A percentile compares a stretch with the other conserved stretches of the same genome.
These are phyloP conservation scores for Neoarthrinium moseri DNA, from an alignment of 2,329 filamentous ascomycete genomes.

Conservation along the genomic window DNA sequence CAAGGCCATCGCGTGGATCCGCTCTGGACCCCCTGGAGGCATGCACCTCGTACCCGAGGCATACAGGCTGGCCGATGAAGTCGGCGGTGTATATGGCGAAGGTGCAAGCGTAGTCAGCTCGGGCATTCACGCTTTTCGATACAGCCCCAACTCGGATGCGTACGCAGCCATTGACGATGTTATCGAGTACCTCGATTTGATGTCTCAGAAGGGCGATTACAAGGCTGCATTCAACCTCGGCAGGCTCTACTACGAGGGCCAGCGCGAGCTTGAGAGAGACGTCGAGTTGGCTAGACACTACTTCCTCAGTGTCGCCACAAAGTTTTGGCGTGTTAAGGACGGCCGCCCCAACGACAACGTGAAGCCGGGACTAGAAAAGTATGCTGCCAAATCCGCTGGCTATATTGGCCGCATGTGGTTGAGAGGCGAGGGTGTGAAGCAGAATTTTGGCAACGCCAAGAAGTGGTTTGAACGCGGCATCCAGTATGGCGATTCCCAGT, in stretches of 20 bases:
- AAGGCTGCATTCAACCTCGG: conserved; percentile 85
- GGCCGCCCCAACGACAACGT: conserved; percentile 72
- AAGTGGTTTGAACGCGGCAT: conserved; percentile 84
- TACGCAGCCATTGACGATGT: conserved; percentile 90
- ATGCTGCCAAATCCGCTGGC: conserved; percentile 80
- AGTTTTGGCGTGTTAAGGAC: conserved; percentile 75
- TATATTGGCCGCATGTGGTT: conserved; percentile 88
- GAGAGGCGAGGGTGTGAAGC: conserved; percentile 75
- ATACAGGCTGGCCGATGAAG: conserved; percentile 84
- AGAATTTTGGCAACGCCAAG: conserved; percentile 73
- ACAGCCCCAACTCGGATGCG: conserved; percentile 71
- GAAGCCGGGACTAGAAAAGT: conserved; percentile 70
- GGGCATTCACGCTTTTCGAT: conserved; percentile 75
- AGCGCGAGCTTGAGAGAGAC: conserved; percentile 71
- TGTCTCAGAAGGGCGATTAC: conserved; percentile 86
- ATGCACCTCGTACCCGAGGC: conserved; percentile 73
- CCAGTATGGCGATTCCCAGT: conserved; percentile 73
- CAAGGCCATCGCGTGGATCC: conserved; percentile 85
- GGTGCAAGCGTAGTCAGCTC: conserved; percentile 89
- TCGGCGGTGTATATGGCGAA: conserved; percentile 91
- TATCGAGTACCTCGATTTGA: conserved; percentile 87
- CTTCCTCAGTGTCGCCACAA: conserved; percentile 75
- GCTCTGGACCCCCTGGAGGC: conserved; percentile 87
- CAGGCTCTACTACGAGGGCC: conserved; percentile 84
- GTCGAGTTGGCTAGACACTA: conserved; percentile 74